Percentiles rank a stretch among this genome's conserved stretches.
Conservation (phyloP, 805 yeast species). For the Kazachstania psychrophila region DNA sequence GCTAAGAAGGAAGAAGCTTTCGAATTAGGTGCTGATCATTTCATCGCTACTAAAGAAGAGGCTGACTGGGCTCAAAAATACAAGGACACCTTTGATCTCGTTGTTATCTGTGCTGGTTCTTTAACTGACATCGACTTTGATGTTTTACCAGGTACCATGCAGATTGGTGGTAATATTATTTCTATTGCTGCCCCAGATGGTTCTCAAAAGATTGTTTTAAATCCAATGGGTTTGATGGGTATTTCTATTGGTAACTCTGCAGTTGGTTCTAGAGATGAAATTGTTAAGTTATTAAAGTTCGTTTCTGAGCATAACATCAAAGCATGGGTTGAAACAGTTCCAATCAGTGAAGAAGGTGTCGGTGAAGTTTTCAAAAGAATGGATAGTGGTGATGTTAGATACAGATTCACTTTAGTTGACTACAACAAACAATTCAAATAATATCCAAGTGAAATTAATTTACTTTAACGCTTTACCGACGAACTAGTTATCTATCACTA, state of each 20-base stretch:
- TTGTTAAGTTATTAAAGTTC: slow-evolving; percentile 38
- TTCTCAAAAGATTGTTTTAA: slow-evolving; percentile 8
- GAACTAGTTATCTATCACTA: too few species aligned
- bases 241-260: slow-evolving; percentile 26
- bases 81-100: slow-evolving; percentile 35
- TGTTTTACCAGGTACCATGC: slow-evolving; percentile 23
- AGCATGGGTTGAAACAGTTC: slow-evolving; percentile 46
- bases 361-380: slow-evolving; percentile 39
- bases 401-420: slow-evolving; percentile 45
- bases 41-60: slow-evolving; percentile 45
- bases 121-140: slow-evolving; percentile 33
- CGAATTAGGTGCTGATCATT: slow-evolving; percentile 44
- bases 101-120: slow-evolving; percentile 42
- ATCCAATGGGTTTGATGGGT: slow-evolving; percentile 16
- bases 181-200: slow-evolving; percentile 21
- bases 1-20: slow-evolving; percentile 42
- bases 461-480: too few species aligned
- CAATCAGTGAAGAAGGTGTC: slow-evolving; percentile 37
- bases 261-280: slow-evolving; percentile 40
- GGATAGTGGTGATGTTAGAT: slow-evolving; percentile 42
- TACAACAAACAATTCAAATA: slow-evolving; percentile 32
- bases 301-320: slow-evolving; percentile 39
- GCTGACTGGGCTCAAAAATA: slow-evolving; percentile 33
- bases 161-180: slow-evolving; percentile 31
- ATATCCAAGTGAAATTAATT: too few species aligned